A percentile compares a stretch with the other conserved stretches of the same genome.
These are phyloP conservation scores for Phaeotremella fagi DNA, from an alignment of 768 basidiomycete genomes.

Conservation along the genomic window DNA sequence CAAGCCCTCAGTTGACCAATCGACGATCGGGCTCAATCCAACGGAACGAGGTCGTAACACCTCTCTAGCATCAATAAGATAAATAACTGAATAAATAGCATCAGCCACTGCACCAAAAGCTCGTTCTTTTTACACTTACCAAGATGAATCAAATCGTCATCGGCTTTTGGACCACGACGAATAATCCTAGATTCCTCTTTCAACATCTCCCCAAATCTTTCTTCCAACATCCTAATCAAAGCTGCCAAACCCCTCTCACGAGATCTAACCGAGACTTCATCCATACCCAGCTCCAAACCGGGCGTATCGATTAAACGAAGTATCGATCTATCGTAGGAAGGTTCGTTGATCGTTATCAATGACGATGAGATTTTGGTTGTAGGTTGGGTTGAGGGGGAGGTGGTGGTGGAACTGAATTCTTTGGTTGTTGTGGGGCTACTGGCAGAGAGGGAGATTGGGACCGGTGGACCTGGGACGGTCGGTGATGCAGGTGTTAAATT, in stretches of 20 bases:
- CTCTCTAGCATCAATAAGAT: slow-evolving; percentile 34
- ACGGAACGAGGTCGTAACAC: slow-evolving; percentile 27
- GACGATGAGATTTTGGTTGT: background rate
- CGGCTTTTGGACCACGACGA: slow-evolving; percentile 16
- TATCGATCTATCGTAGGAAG: slow-evolving; percentile 10
- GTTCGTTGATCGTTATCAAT: background rate
- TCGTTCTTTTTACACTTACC: slow-evolving; percentile 16
- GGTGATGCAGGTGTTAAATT: background rate
- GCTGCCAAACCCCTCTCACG: slow-evolving; percentile 29
- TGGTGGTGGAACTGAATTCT: too few relatives aligned
- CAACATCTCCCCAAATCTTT: slow-evolving; percentile 27
- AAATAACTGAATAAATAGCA: slow-evolving; percentile 20
- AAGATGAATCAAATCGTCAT: slow-evolving; percentile 35
- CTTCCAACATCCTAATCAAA: slow-evolving; percentile 32
- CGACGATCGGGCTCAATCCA: too few relatives aligned
- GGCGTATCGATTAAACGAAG: slow-evolving; percentile 40
- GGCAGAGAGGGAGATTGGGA: background rate
- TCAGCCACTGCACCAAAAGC: background rate
- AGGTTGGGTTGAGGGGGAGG: background rate
- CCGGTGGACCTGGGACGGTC: background rate
- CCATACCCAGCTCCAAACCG: slow-evolving; percentile 20
- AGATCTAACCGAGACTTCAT: slow-evolving; percentile 8
- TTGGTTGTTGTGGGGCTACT: background rate
- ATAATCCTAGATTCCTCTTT: slow-evolving; percentile 35
- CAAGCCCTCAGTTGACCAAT: slow-evolving; percentile 30